Evolutionary conservation across 192 early-diverging fungal species (phyloP).

Genomic region (Thamnidium elegans): DNA sequence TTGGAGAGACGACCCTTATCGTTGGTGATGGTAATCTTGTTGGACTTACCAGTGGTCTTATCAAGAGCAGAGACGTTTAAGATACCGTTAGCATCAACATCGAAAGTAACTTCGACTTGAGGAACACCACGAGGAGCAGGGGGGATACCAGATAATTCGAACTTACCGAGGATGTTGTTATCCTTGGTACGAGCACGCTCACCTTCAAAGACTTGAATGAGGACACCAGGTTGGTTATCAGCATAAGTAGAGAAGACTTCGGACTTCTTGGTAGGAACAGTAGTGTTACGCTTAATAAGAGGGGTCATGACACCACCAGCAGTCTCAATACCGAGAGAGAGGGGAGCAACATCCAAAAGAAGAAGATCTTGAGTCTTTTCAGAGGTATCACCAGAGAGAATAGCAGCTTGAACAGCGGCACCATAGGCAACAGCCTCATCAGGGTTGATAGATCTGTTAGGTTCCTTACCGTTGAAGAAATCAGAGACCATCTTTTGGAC

Average conservation of each 20-base stretch:
- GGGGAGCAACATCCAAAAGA: constrained; percentile 90
- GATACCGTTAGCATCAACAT: constrained; percentile 97
- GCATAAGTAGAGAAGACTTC: constrained; percentile 96
- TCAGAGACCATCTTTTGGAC: constrained; percentile 95
- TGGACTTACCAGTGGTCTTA: constrained; percentile 91
- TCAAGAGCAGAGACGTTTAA: constrained; percentile 92
- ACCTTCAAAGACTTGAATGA: constrained; percentile 96
- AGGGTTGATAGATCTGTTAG: constrained; percentile 97
- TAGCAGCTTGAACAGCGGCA: constrained; percentile 95
- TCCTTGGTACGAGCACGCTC: constrained; percentile 96
- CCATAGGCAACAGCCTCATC: constrained; percentile 98
- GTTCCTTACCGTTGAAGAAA: constrained; percentile 95
- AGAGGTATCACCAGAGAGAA: constrained; percentile 89
- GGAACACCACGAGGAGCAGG: constrained; percentile 96
- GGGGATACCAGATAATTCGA: constrained; percentile 95
- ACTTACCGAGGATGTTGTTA: constrained; percentile 98
- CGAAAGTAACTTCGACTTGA: constrained; percentile 96
- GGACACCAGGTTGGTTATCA: constrained; percentile 96
- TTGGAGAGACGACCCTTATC: constrained; percentile 94
- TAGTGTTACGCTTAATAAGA: constrained; percentile 96
- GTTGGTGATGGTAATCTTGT: constrained; percentile 99
- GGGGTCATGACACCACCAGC: constrained; percentile 96
- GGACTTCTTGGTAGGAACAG: constrained; percentile 95
- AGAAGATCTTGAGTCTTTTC: constrained; percentile 93
- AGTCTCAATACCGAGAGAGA: constrained; percentile 96